Base-by-base conservation (phyloP, 2,329 filamentous ascomycete genomes). In the Chaetomiaceae sp. region DNA sequence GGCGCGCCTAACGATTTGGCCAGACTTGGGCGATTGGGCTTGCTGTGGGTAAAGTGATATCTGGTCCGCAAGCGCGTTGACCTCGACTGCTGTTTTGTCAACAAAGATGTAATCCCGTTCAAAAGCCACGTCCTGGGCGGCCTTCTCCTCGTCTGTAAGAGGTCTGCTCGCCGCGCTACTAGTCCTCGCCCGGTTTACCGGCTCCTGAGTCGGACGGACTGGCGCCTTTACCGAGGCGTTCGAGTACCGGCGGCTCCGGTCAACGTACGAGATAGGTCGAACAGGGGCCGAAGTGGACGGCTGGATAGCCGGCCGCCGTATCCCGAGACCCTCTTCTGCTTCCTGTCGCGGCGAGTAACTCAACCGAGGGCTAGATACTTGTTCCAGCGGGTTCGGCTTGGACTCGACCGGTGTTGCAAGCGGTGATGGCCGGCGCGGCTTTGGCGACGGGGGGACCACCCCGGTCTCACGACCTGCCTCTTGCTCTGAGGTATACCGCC, bases 51-150 rank as follows among this genome's bases (percentile, higher is more conserved):
- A 92, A 48, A 90, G 87, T 40, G 90, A 91, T 66, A 99, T 76
- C 70, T 97, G 92, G 69, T 99, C 94, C 20, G 94, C 94, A 64
- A 99, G 87, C 2, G 94, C 94, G 68, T 99, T 97, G 46, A 99
- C 92, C 69, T 97, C 92, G 10, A 99, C 91, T 18, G 90, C 87
- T 59, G 87, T 85, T 74, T 96, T 96, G 73, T 99, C 94, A 11
- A 99, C 89, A 23, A 97, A 78, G 18, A 99, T 92, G 64, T 97
- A 99, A 60, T 97, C 94, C 59, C 92, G 84, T 66, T 96, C 91
- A 62, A 95, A 87, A 1, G 88, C 88, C 44, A 95, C 84, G 59
- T 97, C 92, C 63, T 95, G 89, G 2, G 89, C 90, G 3, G 86
- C 87, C 65, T 76, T 81, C 63, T 87, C 85, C 54, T 84, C 82